Base-by-base conservation (phyloP, 2,329 filamentous ascomycete genomes). In the Curvularia eragrostidis region DNA sequence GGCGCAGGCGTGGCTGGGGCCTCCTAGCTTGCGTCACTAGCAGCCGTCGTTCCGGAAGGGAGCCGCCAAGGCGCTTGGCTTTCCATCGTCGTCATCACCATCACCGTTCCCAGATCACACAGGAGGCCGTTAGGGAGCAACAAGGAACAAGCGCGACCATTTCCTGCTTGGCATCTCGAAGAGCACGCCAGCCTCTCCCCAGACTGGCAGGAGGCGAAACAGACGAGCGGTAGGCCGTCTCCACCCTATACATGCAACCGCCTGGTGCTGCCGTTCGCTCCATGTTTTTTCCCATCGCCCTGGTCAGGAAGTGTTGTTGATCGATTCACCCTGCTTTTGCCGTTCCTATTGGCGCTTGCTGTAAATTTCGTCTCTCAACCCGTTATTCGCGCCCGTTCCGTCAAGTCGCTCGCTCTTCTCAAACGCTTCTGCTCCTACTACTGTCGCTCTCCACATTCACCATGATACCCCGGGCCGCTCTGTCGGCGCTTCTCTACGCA, bases 401-500 rank as follows among this genome's bases (percentile, higher is more conserved):
- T 10, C 52, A 48, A 26, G 48, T 48, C 53, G 47, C 41, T 53
- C 39, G 19, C 59, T 60, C 52, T 48, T 15, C 38, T 41, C n/a
- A 7, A 32, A n/a, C 43, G 43, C 26, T 19, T 19, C 18, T 21
- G 36, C 34, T 34, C 12, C 12, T 34, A 9, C 34, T 23, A 3
- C 21, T 56, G n/a, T 15, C 32, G 18, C 19, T 53, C 55, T 48
- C 49, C 49, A 49, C 53, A 34, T 24, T 44, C 54, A 48, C 52
- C 21, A 70, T 70, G 67, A 65, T 70, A 52, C 52, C 58, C 50
- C 65, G 65, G 57, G 49, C 52, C 28, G 46, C 62, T 19, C 49
- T 65, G 36, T 65, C 62, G 28, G 62, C 63, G 44, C 61, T 67
- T 21, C 55, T 70, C 28, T 63, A 61, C 47, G 62, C 62, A 34